Evolutionary conservation across 257 asterid species (phyloP), one percentile per base, ranked within the genome.

Genomic region (Primulina huaijiensis): DNA sequence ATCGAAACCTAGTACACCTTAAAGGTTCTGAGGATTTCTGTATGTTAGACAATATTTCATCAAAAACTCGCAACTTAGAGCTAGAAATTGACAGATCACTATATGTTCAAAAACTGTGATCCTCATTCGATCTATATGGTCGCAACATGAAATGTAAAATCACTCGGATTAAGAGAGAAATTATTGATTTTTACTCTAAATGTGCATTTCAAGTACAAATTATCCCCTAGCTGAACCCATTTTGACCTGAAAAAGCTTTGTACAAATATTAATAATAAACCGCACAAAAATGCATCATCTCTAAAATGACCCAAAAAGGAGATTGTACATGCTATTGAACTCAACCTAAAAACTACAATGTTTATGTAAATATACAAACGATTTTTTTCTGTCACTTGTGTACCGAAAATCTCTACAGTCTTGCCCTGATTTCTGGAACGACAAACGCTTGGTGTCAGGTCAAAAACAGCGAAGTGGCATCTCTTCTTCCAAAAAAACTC

Each of bases 371-470:
- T 50, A 16, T 8, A 50, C 57, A 2, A 5, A 50, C 21, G 0
- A 50, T 50, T 1, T 8, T 50, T 50, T 46, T 1, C 57, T 4
- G 57, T 17, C 57, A 50, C 57, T 4, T 16, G 21, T 16, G 21
- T 50, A 7, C 20, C 6, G n/a, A 43, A 50, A 16, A 50, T 50
- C 62, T 53, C 62, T 57, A 38, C 60, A 64, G 76, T 64, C 69
- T 68, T 76, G 76, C 77, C 23, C 63, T 46, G 46, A 67, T 50
- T 60, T 64, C 40, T 7, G 35, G 70, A 74, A 30, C 63, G 19
- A 60, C 31, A 29, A 40, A 60, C 64, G 74, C 56, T 43, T 11
- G 23, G 53, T 17, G 52, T 34, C 27, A 30, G 53, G 12, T 60
- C 37, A 60, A 31, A 31, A 55, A 65, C 59, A 53, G 34, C 31